Evolutionary conservation across 345 rosid genomes (phyloP), one percentile per base, ranked within the genome.

Genomic region (Arabis alpina): DNA sequence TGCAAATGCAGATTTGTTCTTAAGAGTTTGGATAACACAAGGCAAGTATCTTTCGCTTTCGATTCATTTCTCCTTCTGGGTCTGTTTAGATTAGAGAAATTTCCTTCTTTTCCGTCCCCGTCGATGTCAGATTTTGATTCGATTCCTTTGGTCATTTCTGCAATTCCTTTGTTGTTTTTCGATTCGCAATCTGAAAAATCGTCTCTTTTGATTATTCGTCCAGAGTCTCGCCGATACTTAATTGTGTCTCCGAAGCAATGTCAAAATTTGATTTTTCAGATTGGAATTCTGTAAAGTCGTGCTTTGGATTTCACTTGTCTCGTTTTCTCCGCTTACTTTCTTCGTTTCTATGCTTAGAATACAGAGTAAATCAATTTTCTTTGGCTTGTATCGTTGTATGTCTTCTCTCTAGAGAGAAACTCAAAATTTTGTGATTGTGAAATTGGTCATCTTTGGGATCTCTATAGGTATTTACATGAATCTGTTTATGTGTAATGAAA

Each of bases 11-110:
- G 71, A 56, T 66, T 67, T 14, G 70, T 57, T 58, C 40, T 53
- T 7, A 19, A 19, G 63, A 61, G 30, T 65, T 69, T 65, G 61
- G 64, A 43, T 52, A 54, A 54, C 64, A 32, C 65, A 49, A 80
- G 84, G 81, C 80, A 78, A 65, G 80, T 72, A 49, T 41, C 74
- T 61, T 47, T 70, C 36, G 48, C 24, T 48, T 37, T 55, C 42
- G 9, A 51, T 23, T 44, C 42, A 4, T 61, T 34, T 54, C 61
- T 71, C 63, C 5, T 54, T 25, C 43, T 54, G 52, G 57, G 64
- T 64, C 62, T 25, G 2, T 42, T 53, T 34, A 4, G 6, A 42
- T 42, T 41, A 14, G 6, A 27, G 3, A 61, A 70, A 52, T 25
- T 41, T 71, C 47, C 16, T 8, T 11, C 43, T 42, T 71, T 71